These are phyloP conservation scores for Pezicula neosporulosa DNA, from an alignment of 2,329 filamentous ascomycete species.

Conservation along the genomic window DNA sequence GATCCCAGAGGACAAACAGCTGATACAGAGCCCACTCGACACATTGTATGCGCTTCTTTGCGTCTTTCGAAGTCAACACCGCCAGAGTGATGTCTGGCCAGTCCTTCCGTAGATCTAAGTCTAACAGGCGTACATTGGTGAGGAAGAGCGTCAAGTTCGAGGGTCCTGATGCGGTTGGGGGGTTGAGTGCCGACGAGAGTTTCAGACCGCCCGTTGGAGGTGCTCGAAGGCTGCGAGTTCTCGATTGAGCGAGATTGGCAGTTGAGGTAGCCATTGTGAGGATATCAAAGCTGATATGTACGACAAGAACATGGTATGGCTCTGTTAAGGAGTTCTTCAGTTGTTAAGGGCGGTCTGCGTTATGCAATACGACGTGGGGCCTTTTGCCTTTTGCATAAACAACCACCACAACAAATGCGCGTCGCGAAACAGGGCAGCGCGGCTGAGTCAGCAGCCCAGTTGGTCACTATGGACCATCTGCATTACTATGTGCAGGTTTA, in stretches of 20 bases:
- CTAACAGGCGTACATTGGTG: slow-evolving; percentile 78
- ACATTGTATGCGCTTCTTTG: slow-evolving; percentile 74
- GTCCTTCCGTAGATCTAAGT: slow-evolving; percentile 71
- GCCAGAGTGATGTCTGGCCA: slow-evolving; percentile 74
- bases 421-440: no score
- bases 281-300: not conserved
- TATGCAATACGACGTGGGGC: no score
- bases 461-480: no score
- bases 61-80: slow-evolving; percentile 66
- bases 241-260: slow-evolving; percentile 15
- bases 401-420: no score
- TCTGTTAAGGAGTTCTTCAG: not conserved
- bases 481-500: no score
- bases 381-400: no score
- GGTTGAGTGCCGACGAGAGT: slow-evolving; percentile 6
- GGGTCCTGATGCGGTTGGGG: slow-evolving; percentile 28
- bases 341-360: no score
- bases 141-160: slow-evolving; percentile 66
- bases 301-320: slow-evolving; percentile 9
- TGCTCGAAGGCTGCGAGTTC: slow-evolving; percentile 22
- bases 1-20: slow-evolving; percentile 81
- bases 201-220: slow-evolving; percentile 18
- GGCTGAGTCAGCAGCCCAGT: no score
- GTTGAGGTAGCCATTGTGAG: slow-evolving; percentile 19
- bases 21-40: slow-evolving; percentile 92